Conservation (phyloP, 805 yeast species). For the Barnettozyma vustinii region DNA sequence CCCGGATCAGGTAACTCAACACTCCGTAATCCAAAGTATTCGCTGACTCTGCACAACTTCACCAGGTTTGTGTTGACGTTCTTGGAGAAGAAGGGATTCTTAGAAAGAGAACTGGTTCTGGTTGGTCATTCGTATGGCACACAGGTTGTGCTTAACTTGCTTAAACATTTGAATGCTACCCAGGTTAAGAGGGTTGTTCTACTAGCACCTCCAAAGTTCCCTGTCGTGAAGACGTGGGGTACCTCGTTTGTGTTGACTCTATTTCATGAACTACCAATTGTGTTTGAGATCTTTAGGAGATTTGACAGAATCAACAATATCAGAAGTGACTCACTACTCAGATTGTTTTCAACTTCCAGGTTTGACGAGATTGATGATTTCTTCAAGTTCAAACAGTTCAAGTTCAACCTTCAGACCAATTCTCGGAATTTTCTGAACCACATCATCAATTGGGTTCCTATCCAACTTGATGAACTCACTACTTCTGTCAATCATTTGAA, state of each 20-base stretch:
- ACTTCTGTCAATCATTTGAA: constrained; percentile 8
- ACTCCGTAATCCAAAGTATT: constrained; percentile 5
- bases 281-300: constrained; percentile 21
- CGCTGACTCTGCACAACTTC: constrained; percentile 15
- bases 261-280: constrained; percentile 6
- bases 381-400: constrained; percentile 23
- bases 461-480: constrained; percentile 14
- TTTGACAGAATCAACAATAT: constrained; percentile 24
- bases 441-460: constrained; percentile 16
- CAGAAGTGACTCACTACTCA: constrained; percentile 15
- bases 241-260: constrained; percentile 3
- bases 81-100: constrained; percentile 6
- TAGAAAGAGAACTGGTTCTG: constrained; percentile 31
- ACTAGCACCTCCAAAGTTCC: constrained; percentile 43
- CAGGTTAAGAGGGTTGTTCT: constrained; percentile 25
- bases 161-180: constrained; percentile 2
- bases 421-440: constrained; percentile 20
- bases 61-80: constrained; percentile 12
- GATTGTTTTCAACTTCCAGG: constrained; percentile 14
- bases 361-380: constrained; percentile 11
- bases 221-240: constrained; percentile 6
- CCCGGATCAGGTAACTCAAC: constrained; percentile 73
- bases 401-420: constrained; percentile 21
- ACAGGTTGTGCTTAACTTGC: constrained; percentile 42
- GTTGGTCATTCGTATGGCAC: constrained; percentile 79